Evolutionary conservation across 1,284 basidiomycete genomes (phyloP), one percentile per base, ranked within the genome.

Genomic region (Takashimella koratensis): DNA sequence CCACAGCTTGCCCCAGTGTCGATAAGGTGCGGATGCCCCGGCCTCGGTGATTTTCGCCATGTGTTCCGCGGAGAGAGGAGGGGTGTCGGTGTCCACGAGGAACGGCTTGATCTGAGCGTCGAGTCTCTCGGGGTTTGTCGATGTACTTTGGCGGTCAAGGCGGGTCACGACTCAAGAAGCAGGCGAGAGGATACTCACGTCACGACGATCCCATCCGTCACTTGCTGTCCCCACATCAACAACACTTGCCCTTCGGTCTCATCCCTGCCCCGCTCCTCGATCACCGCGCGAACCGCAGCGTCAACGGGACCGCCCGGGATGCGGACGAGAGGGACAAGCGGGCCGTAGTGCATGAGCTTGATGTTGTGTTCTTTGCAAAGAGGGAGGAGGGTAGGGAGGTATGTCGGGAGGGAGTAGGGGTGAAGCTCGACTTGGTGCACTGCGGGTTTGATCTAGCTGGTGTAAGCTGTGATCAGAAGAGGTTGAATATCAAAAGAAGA

Each of bases 351-450:
- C 13, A 81, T 82, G 10, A 82, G 78, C 12, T 79, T 74, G 60
- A 89, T 89, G 43, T 80, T 79, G 57, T 85, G 76, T 59, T 84
- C 73, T 60, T 79, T 73, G 62, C 82, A 77, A 45, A 83, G 77
- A 24, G 81, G 79, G 47, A 86, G 71, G 16, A 43, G 84, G 0
- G 83, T 79, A 45, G 79, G 73, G 2, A 80, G 72, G 1, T 81
- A 80, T 54, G 51, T 52, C 82, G 81, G 49, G 77, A 82, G 83
- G 23, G 88, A 76, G 67, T 89, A 87, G 11, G 88, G 87, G 66
- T 92, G 88, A 49, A 85, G 81, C 68, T 90, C 87, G 45, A 90
- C 82, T 81, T 91, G 88, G 67, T 91, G 90, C 12, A 87, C 81
- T 3, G 83, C 81, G 0, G 88, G 88, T 4, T 79, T 59, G 39